phyloP scores from a whole-genome alignment of 2,329 filamentous ascomycete species.

The Zasmidium cellare region DNA sequence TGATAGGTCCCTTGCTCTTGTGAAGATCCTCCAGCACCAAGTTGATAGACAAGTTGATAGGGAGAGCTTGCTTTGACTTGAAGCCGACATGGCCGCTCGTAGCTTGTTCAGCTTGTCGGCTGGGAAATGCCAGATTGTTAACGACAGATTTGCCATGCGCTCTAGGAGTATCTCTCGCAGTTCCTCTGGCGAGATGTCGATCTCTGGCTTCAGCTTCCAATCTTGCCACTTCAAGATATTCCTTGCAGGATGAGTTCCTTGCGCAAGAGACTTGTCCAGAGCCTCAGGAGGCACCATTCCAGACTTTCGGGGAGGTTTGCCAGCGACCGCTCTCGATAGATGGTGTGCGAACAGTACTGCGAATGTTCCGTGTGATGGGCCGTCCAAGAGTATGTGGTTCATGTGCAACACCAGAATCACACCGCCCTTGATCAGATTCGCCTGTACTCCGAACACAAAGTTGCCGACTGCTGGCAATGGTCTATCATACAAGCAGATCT shows the following conservation, averaged over 20 bases:
- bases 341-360: constrained; percentile 14
- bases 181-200: constrained; percentile 8
- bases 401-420: constrained; percentile 14
- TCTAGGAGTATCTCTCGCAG: not conserved
- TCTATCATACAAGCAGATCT: constrained; percentile 7
- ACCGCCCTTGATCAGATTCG: constrained; percentile 16
- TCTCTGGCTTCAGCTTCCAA: constrained; percentile 11
- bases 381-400: constrained; percentile 18
- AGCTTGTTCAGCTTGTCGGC: constrained; percentile 8
- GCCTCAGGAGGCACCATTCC: constrained; percentile 11
- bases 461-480: constrained; percentile 13
- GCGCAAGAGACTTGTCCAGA: constrained; percentile 12
- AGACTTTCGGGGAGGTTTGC: not conserved
- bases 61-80: constrained; percentile 9
- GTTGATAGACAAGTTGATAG: constrained; percentile 12
- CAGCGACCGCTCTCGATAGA: constrained; percentile 11
- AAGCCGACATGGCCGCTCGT: constrained; percentile 5
- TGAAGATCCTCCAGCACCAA: constrained; percentile 12
- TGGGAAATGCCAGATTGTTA: constrained; percentile 13
- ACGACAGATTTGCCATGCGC: constrained; percentile 7
- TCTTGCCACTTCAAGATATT: constrained; percentile 16
- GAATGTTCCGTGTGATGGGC: constrained; percentile 8
- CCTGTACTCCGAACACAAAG: constrained; percentile 17
- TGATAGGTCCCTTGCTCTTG: constrained; percentile 8
- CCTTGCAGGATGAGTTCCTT: constrained; percentile 11